Conservation (phyloP, 352 stramenopile genomes). For the Phytopythium oedochilum region DNA sequence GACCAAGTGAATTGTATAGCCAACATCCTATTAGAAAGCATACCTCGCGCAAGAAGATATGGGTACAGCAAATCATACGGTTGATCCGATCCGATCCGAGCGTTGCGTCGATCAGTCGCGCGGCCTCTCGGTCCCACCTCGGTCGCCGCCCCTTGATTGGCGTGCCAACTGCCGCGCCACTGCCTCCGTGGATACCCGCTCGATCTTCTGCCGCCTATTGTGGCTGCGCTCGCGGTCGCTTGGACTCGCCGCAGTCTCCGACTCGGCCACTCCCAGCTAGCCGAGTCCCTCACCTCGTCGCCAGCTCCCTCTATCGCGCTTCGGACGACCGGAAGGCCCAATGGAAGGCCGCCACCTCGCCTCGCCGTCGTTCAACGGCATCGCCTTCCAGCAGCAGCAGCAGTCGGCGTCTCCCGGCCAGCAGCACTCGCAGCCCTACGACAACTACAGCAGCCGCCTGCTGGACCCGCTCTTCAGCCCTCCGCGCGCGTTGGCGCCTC, state of each 20-base stretch:
- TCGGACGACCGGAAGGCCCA: not conserved
- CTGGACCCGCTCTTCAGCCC: conserved; percentile 12
- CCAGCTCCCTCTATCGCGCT: not conserved
- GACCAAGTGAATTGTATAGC: not conserved
- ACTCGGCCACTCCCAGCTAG: not conserved
- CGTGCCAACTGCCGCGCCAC: not conserved
- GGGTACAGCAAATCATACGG: not conserved
- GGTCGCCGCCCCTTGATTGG: not conserved
- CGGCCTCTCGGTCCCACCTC: not conserved
- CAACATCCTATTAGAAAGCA: not conserved
- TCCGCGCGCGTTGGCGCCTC: not conserved
- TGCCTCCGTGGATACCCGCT: not conserved
- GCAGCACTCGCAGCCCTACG: not conserved
- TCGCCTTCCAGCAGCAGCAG: not conserved
- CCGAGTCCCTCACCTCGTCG: not conserved
- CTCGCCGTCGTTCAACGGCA: conserved; percentile 3
- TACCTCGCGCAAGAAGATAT: not conserved
- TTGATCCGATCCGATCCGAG: not conserved
- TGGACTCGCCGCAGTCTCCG: not conserved
- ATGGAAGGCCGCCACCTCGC: conserved; percentile 4
- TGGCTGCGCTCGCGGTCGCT: not conserved
- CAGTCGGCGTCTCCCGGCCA: not conserved
- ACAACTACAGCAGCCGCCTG: conserved; percentile 22
- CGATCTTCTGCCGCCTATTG: not conserved
- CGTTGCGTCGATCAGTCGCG: not conserved